phyloP scores from a whole-genome alignment of 306 rosid genomes.

The Dryas drummondii region DNA sequence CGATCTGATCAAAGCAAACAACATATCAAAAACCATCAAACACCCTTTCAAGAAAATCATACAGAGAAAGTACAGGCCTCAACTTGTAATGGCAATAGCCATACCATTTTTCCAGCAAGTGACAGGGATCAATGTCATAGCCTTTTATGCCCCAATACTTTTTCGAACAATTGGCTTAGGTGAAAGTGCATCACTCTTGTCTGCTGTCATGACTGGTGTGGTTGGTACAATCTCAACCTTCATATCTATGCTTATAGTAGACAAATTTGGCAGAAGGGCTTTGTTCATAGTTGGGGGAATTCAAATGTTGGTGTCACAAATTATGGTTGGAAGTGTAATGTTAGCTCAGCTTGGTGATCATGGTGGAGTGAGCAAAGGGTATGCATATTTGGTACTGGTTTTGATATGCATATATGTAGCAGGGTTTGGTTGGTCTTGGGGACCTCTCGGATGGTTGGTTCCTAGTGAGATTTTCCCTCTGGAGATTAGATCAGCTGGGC shows the following conservation, averaged over 20 bases:
- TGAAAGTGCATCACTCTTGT: constrained; percentile 54
- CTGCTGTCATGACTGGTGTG: constrained; percentile 41
- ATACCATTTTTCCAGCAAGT: constrained; percentile 72
- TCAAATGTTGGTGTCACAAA: constrained; percentile 56
- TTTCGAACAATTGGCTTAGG: constrained; percentile 58
- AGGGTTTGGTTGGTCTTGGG: constrained; percentile 75
- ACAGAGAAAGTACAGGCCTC: constrained; percentile 53
- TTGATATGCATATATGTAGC: constrained; percentile 55
- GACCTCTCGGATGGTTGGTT: constrained; percentile 65
- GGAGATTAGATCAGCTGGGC: constrained; percentile 66
- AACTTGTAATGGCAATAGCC: constrained; percentile 60
- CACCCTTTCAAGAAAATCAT: constrained; percentile 51
- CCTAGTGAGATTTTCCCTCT: constrained; percentile 64
- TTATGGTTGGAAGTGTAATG: constrained; percentile 48
- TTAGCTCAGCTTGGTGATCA: constrained; percentile 54
- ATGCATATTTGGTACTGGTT: constrained; percentile 45
- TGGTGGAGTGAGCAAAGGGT: constrained; percentile 44
- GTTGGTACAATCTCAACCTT: constrained; percentile 50
- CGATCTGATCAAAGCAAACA: constrained; percentile 50
- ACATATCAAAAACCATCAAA: constrained; percentile 37
- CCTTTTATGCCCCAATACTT: constrained; percentile 56
- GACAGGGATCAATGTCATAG: constrained; percentile 65
- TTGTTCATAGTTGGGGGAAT: constrained; percentile 59
- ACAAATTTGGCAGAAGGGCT: constrained; percentile 54
- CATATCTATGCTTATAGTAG: constrained; percentile 67